phyloP scores from a whole-genome alignment of 768 basidiomycete genomes.

The Chlorophyllum brunneum region DNA sequence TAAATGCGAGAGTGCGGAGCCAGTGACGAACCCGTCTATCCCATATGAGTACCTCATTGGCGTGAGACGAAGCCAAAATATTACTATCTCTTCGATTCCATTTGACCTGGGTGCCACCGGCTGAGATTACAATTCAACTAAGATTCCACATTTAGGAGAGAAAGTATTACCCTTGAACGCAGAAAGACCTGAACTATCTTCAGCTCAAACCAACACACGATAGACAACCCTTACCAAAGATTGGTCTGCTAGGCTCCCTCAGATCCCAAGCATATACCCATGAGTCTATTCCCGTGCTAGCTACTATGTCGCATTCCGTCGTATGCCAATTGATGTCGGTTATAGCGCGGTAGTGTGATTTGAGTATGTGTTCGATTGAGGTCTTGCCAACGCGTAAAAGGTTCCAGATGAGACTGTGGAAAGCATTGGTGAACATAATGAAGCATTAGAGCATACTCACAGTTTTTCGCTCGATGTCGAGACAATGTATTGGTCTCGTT shows the following conservation, averaged over 20 bases:
- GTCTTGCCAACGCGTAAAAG: conserved; percentile 68
- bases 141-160: background rate
- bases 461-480: conserved; percentile 88
- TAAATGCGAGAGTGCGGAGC: background rate
- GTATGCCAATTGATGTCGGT: conserved; percentile 99
- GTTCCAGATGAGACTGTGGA: conserved; percentile 86
- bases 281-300: conserved; percentile 89
- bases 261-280: conserved; percentile 97
- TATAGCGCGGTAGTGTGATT: conserved; percentile 90
- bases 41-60: conserved; percentile 88
- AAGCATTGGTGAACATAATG: background rate
- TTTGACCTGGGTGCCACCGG: conserved; percentile 92
- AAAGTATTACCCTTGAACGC: conserved; percentile 36
- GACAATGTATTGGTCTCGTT: conserved; percentile 75
- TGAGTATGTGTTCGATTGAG: conserved; percentile 80
- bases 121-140: conserved; percentile 30
- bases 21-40: conserved; percentile 67
- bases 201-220: background rate
- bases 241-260: conserved; percentile 62
- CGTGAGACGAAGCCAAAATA: conserved; percentile 86
- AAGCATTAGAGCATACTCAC: conserved; percentile 34
- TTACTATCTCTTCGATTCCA: conserved; percentile 91
- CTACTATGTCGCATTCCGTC: conserved; percentile 76
- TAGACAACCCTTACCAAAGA: conserved; percentile 67
- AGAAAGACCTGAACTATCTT: conserved; percentile 28